Conservation (phyloP, 1,284 basidiomycete genomes). For the Lentinula novae-zelandiae region DNA sequence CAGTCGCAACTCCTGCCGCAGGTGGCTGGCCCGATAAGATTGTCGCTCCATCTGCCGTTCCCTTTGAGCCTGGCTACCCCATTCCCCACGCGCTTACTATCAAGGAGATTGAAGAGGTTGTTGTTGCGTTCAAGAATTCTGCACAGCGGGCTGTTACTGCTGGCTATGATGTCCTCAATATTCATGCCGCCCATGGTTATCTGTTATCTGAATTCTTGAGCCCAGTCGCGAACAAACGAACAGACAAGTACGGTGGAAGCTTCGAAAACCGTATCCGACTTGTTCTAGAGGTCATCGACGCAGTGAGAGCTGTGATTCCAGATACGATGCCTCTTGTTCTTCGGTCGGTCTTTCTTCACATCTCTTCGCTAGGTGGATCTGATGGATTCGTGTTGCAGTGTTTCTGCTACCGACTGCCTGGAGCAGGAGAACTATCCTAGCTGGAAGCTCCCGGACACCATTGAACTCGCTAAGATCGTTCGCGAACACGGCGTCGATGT, state of each 20-base stretch:
- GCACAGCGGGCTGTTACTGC: slow-evolving; percentile 53
- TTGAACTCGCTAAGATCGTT: slow-evolving; percentile 47
- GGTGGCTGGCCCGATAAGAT: slow-evolving; percentile 73
- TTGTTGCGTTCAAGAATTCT: slow-evolving; percentile 55
- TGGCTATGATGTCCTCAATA: slow-evolving; percentile 67
- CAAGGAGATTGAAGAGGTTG: slow-evolving; percentile 53
- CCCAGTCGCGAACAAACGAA: slow-evolving; percentile 65
- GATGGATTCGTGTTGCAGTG: slow-evolving; percentile 22
- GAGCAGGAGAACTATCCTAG: slow-evolving; percentile 48
- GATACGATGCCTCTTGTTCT: slow-evolving; percentile 63
- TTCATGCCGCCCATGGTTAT: slow-evolving; percentile 66
- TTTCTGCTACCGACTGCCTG: slow-evolving; percentile 63
- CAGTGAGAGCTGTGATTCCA: slow-evolving; percentile 52
- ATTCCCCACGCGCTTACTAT: slow-evolving; percentile 48
- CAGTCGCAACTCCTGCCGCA: slow-evolving; percentile 38
- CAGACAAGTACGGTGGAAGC: slow-evolving; percentile 71
- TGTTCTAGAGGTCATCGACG: slow-evolving; percentile 53
- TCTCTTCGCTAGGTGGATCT: too few species aligned
- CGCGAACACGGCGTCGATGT: slow-evolving; percentile 63
- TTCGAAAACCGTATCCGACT: slow-evolving; percentile 69
- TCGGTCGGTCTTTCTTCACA: slow-evolving; percentile 40
- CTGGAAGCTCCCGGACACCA: slow-evolving; percentile 65
- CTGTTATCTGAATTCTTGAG: slow-evolving; percentile 52
- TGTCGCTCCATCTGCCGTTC: slow-evolving; percentile 53
- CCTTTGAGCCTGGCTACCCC: slow-evolving; percentile 46